Evolutionary conservation across 225 moss, liverwort and hornwort genomes (phyloP).

Genomic region (Bryum argenteum): DNA sequence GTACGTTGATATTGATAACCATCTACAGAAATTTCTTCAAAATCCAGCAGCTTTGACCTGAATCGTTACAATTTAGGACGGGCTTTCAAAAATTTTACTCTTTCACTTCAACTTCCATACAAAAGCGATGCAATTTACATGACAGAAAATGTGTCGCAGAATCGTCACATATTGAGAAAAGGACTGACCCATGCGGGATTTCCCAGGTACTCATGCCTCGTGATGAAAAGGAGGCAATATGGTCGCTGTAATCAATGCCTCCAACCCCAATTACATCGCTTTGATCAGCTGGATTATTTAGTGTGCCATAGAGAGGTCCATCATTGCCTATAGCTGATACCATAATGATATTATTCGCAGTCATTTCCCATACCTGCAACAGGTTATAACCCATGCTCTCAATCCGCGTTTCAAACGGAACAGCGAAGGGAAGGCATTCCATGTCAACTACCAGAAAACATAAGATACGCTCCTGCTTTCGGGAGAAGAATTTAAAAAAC

Average conservation of each 20-base stretch:
- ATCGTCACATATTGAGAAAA: slow-evolving; percentile 17
- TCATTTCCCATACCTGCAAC: slow-evolving; percentile 97
- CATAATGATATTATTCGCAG: slow-evolving; percentile 98
- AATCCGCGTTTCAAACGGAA: slow-evolving; percentile 16
- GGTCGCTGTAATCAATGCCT: slow-evolving; percentile 94
- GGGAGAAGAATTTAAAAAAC: not conserved
- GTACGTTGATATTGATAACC: not conserved
- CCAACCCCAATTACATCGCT: slow-evolving; percentile 99
- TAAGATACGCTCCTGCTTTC: not conserved
- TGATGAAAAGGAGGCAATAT: slow-evolving; percentile 95
- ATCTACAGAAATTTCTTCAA: not conserved
- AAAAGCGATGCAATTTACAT: slow-evolving; percentile 21
- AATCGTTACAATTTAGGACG: slow-evolving; percentile 2
- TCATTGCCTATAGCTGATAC: slow-evolving; percentile 98
- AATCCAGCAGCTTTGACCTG: slow-evolving; percentile 2
- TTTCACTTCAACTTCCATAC: slow-evolving; percentile 16
- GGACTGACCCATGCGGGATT: slow-evolving; percentile 86
- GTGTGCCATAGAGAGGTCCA: slow-evolving; percentile 90
- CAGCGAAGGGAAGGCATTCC: not conserved
- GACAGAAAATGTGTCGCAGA: not conserved
- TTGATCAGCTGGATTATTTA: slow-evolving; percentile 97
- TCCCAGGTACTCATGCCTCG: slow-evolving; percentile 99
- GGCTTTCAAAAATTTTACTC: slow-evolving; percentile 17
- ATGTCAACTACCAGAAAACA: slow-evolving; percentile 12
- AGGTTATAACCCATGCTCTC: slow-evolving; percentile 16